Evolutionary conservation across 495 filamentous ascomycete genomes (phyloP).

Genomic region (Lepraria neglecta): DNA sequence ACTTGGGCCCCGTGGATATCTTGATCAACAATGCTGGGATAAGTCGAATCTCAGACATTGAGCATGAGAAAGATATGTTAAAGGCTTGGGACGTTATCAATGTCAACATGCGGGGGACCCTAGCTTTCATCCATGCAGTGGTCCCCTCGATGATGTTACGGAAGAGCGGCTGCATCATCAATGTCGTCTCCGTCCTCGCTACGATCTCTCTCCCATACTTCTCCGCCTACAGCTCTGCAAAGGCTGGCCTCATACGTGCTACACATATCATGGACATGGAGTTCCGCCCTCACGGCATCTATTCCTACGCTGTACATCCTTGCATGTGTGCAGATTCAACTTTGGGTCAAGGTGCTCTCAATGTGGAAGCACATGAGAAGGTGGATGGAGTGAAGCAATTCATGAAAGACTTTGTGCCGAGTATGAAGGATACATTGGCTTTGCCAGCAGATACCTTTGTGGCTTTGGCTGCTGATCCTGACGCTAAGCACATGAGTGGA

Average conservation of each 20-base stretch:
- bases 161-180: constrained; percentile 27
- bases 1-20: constrained; percentile 29
- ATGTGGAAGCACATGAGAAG: constrained; percentile 21
- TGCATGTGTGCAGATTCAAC: constrained; percentile 26
- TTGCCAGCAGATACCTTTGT: constrained; percentile 30
- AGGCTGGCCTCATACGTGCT: constrained; percentile 27
- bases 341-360: constrained; percentile 21
- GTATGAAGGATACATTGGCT: constrained; percentile 21
- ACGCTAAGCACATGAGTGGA: constrained; percentile 28
- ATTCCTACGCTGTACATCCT: constrained; percentile 30
- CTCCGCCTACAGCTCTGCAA: constrained; percentile 27
- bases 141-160: constrained; percentile 26
- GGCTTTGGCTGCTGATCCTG: constrained; percentile 22
- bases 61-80: constrained; percentile 25
- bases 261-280: constrained; percentile 28
- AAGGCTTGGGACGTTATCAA: constrained; percentile 28
- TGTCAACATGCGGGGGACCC: constrained; percentile 21
- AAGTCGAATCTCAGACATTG: constrained; percentile 23
- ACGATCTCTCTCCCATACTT: constrained; percentile 25
- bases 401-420: constrained; percentile 20
- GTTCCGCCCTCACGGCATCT: constrained; percentile 26
- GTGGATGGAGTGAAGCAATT: constrained; percentile 14
- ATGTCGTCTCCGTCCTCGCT: constrained; percentile 25
- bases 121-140: constrained; percentile 29
- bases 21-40: constrained; percentile 29